Base-by-base conservation (phyloP, 2,329 filamentous ascomycete genomes). In the Leptoxyphium fumago region DNA sequence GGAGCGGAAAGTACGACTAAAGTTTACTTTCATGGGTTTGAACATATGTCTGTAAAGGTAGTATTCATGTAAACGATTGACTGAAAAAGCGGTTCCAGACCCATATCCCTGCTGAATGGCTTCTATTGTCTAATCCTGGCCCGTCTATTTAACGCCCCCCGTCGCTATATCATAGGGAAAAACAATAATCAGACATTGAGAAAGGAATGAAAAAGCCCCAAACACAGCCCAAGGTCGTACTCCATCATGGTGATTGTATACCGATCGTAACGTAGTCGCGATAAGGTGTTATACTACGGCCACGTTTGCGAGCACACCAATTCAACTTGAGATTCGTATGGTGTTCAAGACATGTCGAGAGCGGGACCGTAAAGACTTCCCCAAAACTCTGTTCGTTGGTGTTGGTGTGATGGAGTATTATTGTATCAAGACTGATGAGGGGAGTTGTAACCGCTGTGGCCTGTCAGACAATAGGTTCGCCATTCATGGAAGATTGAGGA, bases 361-460 rank as follows among this genome's bases (percentile, higher is more conserved):
- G 34, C 13, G 13, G 17, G 8, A 38, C 3, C 3, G 34, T 17
- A 38, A 8, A 17, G 34, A 38, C 13, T n/a, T n/a, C 44, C 17
- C 32, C 41, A 39, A 42, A 11, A 29, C 5, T 36, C 13, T 9
- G 38, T 11, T 26, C 15, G 28, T 34, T 7, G 21, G 7, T 26
- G 7, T 26, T 26, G 21, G 21, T 26, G 3, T 26, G 21, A 26
- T 7, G 21, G 21, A 7, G n/a, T n/a, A n/a, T 26, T 26, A 26
- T 26, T 26, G 21, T 26, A 26, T 26, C 7, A 26, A 26, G 21
- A 26, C 21, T 26, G 21, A 26, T 26, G 39, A 29, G 43, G 39
- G 14, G 44, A 49, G 45, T 51, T 50, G 50, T 53, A 56, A 48
- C 46, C 39, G 21, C 42, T 49, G 38, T 34, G 2, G 14, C 14